A percentile compares a stretch with the other conserved stretches of the same genome.
Evolutionary conservation across 495 filamentous ascomycete genomes (phyloP).

Genomic region (Aspergillus biplanus): DNA sequence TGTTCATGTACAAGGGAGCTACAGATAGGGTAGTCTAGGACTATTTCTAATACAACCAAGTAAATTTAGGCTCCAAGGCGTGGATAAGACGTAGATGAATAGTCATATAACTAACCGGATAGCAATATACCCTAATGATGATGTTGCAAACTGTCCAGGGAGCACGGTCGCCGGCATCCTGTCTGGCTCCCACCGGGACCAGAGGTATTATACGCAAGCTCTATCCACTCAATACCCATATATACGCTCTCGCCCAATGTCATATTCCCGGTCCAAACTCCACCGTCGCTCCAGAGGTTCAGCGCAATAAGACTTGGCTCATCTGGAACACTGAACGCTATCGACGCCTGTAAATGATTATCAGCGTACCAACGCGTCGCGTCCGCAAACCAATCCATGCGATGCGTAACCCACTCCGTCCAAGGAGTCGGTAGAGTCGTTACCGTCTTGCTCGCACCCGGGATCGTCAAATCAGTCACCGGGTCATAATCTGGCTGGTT

Average conservation of each 20-base stretch:
- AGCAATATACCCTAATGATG: not conserved
- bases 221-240: slow-evolving; percentile 75
- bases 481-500: slow-evolving; percentile 69
- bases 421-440: slow-evolving; percentile 48
- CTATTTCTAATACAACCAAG: no score
- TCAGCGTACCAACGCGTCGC: slow-evolving; percentile 72
- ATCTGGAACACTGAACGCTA: slow-evolving; percentile 64
- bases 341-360: slow-evolving; percentile 56
- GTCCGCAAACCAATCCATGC: slow-evolving; percentile 70
- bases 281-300: slow-evolving; percentile 80
- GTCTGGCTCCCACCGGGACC: not conserved
- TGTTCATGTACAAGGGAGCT: no score
- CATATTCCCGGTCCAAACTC: slow-evolving; percentile 76
- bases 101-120: not conserved
- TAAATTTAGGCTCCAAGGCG: not conserved
- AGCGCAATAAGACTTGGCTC: slow-evolving; percentile 63
- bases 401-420: slow-evolving; percentile 71
- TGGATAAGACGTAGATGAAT: not conserved
- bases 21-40: no score
- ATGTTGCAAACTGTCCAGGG: slow-evolving; percentile 14
- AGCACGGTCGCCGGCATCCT: slow-evolving; percentile 14
- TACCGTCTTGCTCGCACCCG: slow-evolving; percentile 34
- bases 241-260: slow-evolving; percentile 57
- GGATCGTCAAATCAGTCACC: slow-evolving; percentile 36
- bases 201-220: slow-evolving; percentile 66